Evolutionary conservation across 306 rosid species (phyloP).

Genomic region (Dalbergia cochinchinensis): DNA sequence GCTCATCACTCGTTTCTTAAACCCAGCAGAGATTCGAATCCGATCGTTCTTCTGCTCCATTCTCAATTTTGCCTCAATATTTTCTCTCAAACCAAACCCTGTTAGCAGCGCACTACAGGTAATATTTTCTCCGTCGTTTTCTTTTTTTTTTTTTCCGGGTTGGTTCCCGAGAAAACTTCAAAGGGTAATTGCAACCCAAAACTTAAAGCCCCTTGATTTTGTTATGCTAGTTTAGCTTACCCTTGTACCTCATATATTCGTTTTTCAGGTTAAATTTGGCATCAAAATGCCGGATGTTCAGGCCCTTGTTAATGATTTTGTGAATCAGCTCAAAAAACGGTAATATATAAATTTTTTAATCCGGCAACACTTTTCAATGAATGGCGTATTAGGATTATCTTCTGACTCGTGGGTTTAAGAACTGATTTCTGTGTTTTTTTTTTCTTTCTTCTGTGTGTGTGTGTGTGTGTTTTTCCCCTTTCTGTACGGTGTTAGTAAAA

Average conservation of each 20-base stretch:
- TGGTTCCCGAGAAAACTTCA: conserved; percentile 26
- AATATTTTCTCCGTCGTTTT: too few relatives aligned
- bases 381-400: conserved; percentile 18
- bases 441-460: not conserved
- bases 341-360: conserved; percentile 34
- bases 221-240: conserved; percentile 28
- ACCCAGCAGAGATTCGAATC: conserved; percentile 8
- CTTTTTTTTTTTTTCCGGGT: too few relatives aligned
- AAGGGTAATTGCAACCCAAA: not conserved
- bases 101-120: not conserved
- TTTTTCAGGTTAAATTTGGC: conserved; percentile 54
- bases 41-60: not conserved
- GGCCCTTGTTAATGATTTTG: conserved; percentile 75
- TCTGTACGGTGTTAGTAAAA: conserved; percentile 64
- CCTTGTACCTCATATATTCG: not conserved
- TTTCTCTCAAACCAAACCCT: not conserved
- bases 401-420: conserved; percentile 19
- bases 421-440: not conserved
- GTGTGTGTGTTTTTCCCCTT: not conserved
- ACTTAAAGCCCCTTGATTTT: not conserved
- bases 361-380: conserved; percentile 20
- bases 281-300: conserved; percentile 90
- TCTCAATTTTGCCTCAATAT: not conserved
- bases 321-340: conserved; percentile 83
- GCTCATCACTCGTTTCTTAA: not conserved